phyloP scores from a whole-genome alignment of 805 yeast genomes.

The Zygosaccharomyces rouxii region DNA sequence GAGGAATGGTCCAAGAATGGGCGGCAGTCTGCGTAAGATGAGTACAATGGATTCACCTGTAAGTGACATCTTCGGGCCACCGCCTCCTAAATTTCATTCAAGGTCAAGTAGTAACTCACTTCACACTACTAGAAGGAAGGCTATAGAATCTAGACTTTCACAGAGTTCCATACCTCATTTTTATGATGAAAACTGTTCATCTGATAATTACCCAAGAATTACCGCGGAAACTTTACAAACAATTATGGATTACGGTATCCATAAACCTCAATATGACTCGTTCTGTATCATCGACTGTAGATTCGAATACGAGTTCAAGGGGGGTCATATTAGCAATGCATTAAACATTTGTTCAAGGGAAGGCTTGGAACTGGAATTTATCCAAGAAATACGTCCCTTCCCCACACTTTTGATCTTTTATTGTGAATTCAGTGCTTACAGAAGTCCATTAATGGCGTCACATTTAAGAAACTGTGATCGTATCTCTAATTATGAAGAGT shows the following conservation, averaged over 20 bases:
- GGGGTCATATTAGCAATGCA: slow-evolving; percentile 89
- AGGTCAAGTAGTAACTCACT: not conserved
- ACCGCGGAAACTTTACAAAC: slow-evolving; percentile 40
- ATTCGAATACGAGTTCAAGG: slow-evolving; percentile 84
- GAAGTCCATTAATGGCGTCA: slow-evolving; percentile 93
- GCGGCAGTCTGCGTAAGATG: slow-evolving; percentile 11
- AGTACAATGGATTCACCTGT: slow-evolving; percentile 10
- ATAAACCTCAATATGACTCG: slow-evolving; percentile 48
- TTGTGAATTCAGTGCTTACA: slow-evolving; percentile 87
- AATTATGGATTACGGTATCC: slow-evolving; percentile 35
- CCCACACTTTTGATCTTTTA: slow-evolving; percentile 70
- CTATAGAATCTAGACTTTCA: slow-evolving; percentile 41
- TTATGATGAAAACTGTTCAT: slow-evolving; percentile 36
- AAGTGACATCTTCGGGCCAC: slow-evolving; percentile 1
- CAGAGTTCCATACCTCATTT: slow-evolving; percentile 51
- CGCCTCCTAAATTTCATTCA: not conserved
- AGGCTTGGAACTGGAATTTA: slow-evolving; percentile 58
- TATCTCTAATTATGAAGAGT: slow-evolving; percentile 60
- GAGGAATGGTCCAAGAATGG: slow-evolving; percentile 28
- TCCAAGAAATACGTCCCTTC: slow-evolving; percentile 20
- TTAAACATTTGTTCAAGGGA: slow-evolving; percentile 68
- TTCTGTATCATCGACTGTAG: slow-evolving; percentile 77
- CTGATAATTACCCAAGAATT: slow-evolving; percentile 50
- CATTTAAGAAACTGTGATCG: slow-evolving; percentile 84
- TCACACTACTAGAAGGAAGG: slow-evolving; percentile 26